phyloP scores from a whole-genome alignment of 306 rosid genomes.

The Astragalus glycyphyllos region DNA sequence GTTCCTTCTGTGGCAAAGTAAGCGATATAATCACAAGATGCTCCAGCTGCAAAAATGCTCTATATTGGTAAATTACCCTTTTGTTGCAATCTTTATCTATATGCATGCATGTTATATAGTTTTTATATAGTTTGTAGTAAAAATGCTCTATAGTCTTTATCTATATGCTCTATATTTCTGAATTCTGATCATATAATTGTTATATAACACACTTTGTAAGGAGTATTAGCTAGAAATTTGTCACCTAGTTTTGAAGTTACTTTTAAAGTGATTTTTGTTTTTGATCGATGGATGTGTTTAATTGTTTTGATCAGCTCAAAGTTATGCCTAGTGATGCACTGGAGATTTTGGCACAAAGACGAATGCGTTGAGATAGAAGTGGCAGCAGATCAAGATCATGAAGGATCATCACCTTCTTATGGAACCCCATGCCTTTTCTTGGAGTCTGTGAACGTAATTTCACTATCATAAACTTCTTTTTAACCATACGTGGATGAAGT shows the following conservation, averaged over 20 bases:
- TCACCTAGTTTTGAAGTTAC: not conserved
- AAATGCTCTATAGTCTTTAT: no score
- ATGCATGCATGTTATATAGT: no score
- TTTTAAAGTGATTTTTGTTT: not conserved
- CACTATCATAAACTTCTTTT: no score
- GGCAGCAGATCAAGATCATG: not conserved
- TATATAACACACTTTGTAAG: no score
- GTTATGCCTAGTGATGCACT: conserved; percentile 32
- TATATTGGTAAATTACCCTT: conserved; percentile 40
- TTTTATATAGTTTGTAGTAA: no score
- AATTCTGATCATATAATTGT: no score
- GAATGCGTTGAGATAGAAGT: conserved; percentile 36
- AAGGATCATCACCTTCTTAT: conserved; percentile 31
- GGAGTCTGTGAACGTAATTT: conserved; percentile 27
- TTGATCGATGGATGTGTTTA: not conserved
- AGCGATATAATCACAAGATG: conserved; percentile 33
- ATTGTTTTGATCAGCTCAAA: conserved; percentile 39
- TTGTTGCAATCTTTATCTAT: no score
- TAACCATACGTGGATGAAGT: no score
- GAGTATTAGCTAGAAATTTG: no score
- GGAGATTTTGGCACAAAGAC: conserved; percentile 25
- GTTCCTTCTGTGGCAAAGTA: conserved; percentile 48
- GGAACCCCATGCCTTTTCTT: conserved; percentile 6
- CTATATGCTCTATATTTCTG: no score
- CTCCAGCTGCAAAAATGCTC: conserved; percentile 42